Evolutionary conservation across 768 basidiomycete species (phyloP).

Genomic region (Hygrocybe punicea): DNA sequence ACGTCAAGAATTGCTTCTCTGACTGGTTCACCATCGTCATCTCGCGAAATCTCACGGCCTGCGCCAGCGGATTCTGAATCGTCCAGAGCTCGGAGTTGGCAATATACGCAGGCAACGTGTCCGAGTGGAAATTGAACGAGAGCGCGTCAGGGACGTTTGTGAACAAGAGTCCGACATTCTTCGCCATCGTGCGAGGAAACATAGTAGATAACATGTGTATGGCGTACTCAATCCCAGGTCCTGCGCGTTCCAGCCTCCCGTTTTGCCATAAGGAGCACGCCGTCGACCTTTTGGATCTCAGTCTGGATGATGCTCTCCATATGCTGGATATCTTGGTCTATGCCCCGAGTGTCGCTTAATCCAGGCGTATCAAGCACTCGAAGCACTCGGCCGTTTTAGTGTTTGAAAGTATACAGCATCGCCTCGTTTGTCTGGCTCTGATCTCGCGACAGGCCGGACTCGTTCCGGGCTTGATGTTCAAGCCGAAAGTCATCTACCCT

Average conservation of each 20-base stretch:
- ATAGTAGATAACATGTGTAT: conserved; percentile 20
- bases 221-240: conserved; percentile 23
- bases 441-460: conserved; percentile 6
- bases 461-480: conserved; percentile 7
- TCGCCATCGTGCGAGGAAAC: conserved; percentile 22
- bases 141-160: conserved; percentile 18
- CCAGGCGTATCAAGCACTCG: conserved; percentile 30
- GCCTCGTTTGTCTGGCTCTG: conserved; percentile 16
- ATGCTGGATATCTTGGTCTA: conserved; percentile 22
- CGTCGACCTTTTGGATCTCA: conserved; percentile 20
- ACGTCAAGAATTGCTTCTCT: not conserved
- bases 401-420: conserved; percentile 9
- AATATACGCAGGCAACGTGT: conserved; percentile 13
- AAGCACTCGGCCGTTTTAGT: conserved; percentile 10
- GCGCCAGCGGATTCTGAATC: conserved; percentile 15
- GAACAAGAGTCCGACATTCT: conserved; percentile 28
- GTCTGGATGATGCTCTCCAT: conserved; percentile 22
- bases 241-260: conserved; percentile 21
- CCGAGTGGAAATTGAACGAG: conserved; percentile 20
- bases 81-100: conserved; percentile 1
- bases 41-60: conserved; percentile 8
- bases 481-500: conserved; percentile 3
- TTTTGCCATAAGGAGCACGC: conserved; percentile 28
- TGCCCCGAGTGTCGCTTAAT: conserved; percentile 27
- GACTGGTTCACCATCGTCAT: not conserved